Evolutionary conservation across 1,284 basidiomycete genomes (phyloP), one percentile per base, ranked within the genome.

Genomic region (Ceratobasidium sp.): DNA sequence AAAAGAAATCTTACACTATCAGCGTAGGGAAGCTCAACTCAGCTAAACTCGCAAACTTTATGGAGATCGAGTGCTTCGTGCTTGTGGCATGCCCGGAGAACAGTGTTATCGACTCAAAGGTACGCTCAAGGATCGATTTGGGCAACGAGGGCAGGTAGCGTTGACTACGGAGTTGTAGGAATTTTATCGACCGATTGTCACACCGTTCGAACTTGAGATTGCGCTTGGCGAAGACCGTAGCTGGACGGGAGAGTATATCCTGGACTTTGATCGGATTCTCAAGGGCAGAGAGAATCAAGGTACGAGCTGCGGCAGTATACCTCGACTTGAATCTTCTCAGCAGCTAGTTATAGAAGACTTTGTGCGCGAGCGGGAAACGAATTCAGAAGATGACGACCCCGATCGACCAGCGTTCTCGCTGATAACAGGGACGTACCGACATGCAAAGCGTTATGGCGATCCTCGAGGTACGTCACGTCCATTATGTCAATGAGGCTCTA

Each of bases 21-120:
- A 95, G 92, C 66, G 97, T 99, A 0, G 98, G 98, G 43, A 96
- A 98, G 84, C 88, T 98, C 76, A 98, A 96, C 81, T 97, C 97
- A 0, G 90, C 96, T 19, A 99, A 99, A 82, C 87, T 99, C 44
- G 97, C 93, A 13, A 99, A 99, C 83, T 99, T 99, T 83, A 89
- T 95, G 81, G 97, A 99, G 83, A 92, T 99, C 68, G 97, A 99
- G 82, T 97, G 96, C 81, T 99, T 97, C 81, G 92, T 99, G 5
- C 88, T 99, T 76, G 92, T 98, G 0, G 97, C 97, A 0, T 99
- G 97, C 84, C 92, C 93, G 0, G 97, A 99, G 83, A 97, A 97
- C 80, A 95, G 94, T 67, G 83, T 99, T 51, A 89, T 98, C 19
- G 95, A 98, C 66, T 88, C 92, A 0, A 95, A 93, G 85, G 93